Evolutionary conservation across 2,329 filamentous ascomycete genomes (phyloP).

Genomic region (Tolypocladium tropicale): DNA sequence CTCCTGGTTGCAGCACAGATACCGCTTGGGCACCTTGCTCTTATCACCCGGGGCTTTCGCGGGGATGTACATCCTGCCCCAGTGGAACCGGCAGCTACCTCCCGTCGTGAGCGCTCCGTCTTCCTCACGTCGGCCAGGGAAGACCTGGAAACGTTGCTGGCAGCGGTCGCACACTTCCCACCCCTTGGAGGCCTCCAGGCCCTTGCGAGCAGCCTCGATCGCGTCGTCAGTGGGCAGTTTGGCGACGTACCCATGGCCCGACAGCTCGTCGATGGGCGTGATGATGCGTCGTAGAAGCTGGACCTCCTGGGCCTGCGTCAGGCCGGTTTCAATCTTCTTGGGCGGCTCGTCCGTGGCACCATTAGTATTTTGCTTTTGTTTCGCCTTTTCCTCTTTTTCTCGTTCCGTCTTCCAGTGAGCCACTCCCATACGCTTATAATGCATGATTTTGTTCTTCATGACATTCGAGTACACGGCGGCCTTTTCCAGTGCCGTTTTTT

Average conservation of each 20-base stretch:
- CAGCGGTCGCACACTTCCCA: slow-evolving; percentile 91
- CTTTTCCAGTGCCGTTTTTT: slow-evolving; percentile 58
- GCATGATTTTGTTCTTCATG: slow-evolving; percentile 70
- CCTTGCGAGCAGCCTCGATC: slow-evolving; percentile 54
- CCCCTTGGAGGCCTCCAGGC: slow-evolving; percentile 55
- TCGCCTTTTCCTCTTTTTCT: slow-evolving; percentile 25
- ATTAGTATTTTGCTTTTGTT: slow-evolving; percentile 18
- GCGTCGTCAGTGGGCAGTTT: slow-evolving; percentile 54
- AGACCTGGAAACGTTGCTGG: slow-evolving; percentile 78
- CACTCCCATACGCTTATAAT: slow-evolving; percentile 63
- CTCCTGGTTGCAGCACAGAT: slow-evolving; percentile 68
- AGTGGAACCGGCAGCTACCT: slow-evolving; percentile 73
- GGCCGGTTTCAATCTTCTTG: slow-evolving; percentile 55
- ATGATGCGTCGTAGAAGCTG: slow-evolving; percentile 50
- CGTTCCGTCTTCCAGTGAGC: slow-evolving; percentile 62
- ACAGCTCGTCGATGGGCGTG: slow-evolving; percentile 54
- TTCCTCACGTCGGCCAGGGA: slow-evolving; percentile 68
- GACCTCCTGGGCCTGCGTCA: slow-evolving; percentile 59
- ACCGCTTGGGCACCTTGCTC: slow-evolving; percentile 49
- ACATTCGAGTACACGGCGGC: slow-evolving; percentile 68
- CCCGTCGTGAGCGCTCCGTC: slow-evolving; percentile 69
- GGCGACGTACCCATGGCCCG: slow-evolving; percentile 65
- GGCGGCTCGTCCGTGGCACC: slow-evolving; percentile 22
- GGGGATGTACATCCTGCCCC: slow-evolving; percentile 57
- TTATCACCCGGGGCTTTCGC: slow-evolving; percentile 45